Base-by-base conservation (phyloP, 139 green algal genomes). In the Chlamydomonas incerta region DNA sequence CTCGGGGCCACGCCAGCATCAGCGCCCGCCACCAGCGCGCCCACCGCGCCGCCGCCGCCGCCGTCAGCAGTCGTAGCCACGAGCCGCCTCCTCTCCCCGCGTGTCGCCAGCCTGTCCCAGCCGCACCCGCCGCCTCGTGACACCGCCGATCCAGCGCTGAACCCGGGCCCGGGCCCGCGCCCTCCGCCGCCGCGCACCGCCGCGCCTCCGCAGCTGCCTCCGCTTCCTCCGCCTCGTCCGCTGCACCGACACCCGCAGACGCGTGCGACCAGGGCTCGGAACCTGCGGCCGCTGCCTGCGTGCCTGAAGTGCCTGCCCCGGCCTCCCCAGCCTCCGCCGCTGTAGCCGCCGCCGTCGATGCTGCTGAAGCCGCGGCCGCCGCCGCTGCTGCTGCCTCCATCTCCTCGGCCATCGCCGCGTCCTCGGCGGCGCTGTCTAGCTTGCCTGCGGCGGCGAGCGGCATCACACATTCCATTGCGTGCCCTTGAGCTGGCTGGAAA, bases 361-460 rank as follows among this genome's bases (percentile, higher is more conserved):
- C n/a, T n/a, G n/a, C 69, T 0, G 29, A 47, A 8, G 2, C 72
- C 11, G 50, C 72, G 5, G 72, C 18, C 10, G 50, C 50, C 0
- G 72, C 50, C 2, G 72, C 72, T 50, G 50, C 72, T 52, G 31
- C 72, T 5, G 15, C 13, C 28, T 66, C 72, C 50, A 28, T 35
- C 18, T 21, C 60, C 73, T 68, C 73, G n/a, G 55, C 73, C n/a
- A 24, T 55, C 73, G 52, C 52, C 33, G n/a, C 71, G 4, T 26
- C 62, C 62, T 73, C 79, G 21, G 63, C 79, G 3, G 79, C 58
- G 21, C 33, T 58, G 50, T 91, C 83, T 68, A 88, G 72, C 20
- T 63, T 50, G 41, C 41, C 41, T 50, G 41, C 8, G n/a, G n/a
- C n/a, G n/a, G n/a, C n/a, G n/a, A n/a, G n/a, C n/a, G n/a, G n/a